Evolutionary conservation across 176 grass and related monocot genomes (phyloP).

Genomic region (Aegilops umbellulata): DNA sequence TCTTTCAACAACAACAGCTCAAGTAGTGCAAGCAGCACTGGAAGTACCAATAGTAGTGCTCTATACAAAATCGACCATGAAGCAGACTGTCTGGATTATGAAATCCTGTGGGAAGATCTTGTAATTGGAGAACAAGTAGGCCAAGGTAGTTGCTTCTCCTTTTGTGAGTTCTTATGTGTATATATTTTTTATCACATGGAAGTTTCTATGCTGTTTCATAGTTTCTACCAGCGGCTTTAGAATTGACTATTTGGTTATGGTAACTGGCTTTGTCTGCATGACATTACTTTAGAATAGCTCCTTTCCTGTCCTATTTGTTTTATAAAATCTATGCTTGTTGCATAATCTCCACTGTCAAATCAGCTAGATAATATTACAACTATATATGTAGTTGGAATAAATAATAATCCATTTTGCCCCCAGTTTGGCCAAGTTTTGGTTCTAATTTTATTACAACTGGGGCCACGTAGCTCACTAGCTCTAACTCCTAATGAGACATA

Average conservation of each 20-base stretch:
- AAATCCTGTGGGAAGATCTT: constrained; percentile 98
- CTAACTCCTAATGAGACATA: neutral
- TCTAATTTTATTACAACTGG: constrained; percentile 14
- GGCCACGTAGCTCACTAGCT: neutral
- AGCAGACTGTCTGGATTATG: constrained; percentile 93
- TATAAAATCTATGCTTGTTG: neutral
- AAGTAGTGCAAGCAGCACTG: constrained; percentile 91
- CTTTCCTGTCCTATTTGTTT: neutral
- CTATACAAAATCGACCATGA: constrained; percentile 87
- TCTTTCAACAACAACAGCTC: constrained; percentile 93
- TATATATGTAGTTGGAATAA: neutral
- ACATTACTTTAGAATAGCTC: neutral
- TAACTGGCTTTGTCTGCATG: neutral
- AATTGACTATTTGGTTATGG: neutral
- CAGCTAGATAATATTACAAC: neutral
- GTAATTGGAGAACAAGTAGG: constrained; percentile 90
- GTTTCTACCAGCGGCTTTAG: neutral
- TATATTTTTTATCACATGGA: neutral
- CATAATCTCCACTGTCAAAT: constrained; percentile 1
- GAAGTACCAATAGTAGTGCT: constrained; percentile 81
- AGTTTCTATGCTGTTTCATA: constrained; percentile 15
- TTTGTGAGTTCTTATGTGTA: constrained; percentile 20
- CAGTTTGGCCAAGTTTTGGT: neutral
- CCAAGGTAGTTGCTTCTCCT: constrained; percentile 72
- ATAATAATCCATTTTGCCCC: neutral